Conservation (phyloP, 129 eudicot genomes). For the Cynara cardunculus region DNA sequence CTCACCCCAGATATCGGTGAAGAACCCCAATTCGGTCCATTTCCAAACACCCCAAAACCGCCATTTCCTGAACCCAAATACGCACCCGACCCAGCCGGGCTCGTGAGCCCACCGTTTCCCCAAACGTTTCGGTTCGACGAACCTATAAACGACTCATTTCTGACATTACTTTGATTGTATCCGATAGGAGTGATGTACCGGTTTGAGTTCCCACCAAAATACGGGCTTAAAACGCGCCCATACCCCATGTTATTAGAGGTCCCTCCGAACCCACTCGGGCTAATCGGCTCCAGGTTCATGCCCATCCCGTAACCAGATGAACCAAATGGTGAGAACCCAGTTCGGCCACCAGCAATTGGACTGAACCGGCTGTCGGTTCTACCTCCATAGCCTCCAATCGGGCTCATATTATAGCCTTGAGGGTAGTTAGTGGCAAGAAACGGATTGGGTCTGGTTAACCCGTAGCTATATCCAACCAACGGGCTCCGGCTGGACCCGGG, state of each 20-base stretch:
- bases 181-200: constrained; percentile 69
- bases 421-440: constrained; percentile 45
- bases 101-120: constrained; percentile 58
- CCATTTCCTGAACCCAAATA: constrained; percentile 62
- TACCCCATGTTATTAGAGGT: constrained; percentile 47
- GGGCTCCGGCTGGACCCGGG: constrained; percentile 69
- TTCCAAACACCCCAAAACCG: constrained; percentile 67
- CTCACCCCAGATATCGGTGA: constrained; percentile 46
- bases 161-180: constrained; percentile 33
- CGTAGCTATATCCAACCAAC: constrained; percentile 61
- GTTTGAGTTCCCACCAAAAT: constrained; percentile 44
- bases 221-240: constrained; percentile 59
- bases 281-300: constrained; percentile 60
- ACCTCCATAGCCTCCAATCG: constrained; percentile 61
- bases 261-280: constrained; percentile 51
- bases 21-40: constrained; percentile 58
- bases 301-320: constrained; percentile 72
- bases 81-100: constrained; percentile 41
- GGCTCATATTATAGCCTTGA: constrained; percentile 61
- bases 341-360: constrained; percentile 49
- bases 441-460: constrained; percentile 51
- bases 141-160: constrained; percentile 55
- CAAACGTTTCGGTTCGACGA: constrained; percentile 52
- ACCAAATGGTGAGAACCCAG: constrained; percentile 61
- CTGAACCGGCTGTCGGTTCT: constrained; percentile 53